Base-by-base conservation (phyloP, 2,329 filamentous ascomycete species). In the Venturia asperata region DNA sequence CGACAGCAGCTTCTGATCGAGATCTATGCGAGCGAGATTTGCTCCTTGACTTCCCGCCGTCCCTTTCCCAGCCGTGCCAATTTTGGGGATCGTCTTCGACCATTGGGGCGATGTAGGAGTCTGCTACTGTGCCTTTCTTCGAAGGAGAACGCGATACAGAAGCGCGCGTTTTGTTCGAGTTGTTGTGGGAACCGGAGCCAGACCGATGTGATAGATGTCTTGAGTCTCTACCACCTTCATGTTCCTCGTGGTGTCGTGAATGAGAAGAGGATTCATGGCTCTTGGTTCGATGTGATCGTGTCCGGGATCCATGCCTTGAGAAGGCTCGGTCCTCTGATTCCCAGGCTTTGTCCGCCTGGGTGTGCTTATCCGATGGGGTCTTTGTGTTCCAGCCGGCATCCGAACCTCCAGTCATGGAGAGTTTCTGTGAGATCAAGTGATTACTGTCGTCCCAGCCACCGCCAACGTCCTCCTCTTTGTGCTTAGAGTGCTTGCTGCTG, bases 61-160 rank as follows among this genome's bases (percentile, higher is more conserved):
- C 30, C 5, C 19, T n/a, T 11, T 30, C 42, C 62, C 62, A 63
- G 34, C 62, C 62, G 34, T 45, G 47, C 63, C 63, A 64, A 21
- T 42, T 52, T 21, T 37, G 15, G 19, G 63, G 63, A 11, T 52
- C 63, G n/a, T 64, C 63, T 64, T 64, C 63, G 34, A 64, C 63
- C 13, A 47, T 43, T 17, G 63, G 63, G n/a, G 63, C 34, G 19
- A 37, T 21, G 49, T 64, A 64, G 27, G 52, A 58, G 27, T 27
- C 30, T 34, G 34, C 47, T 27, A n/a, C 24, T 21, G 24, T 55
- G 19, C 37, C 52, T 39, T 58, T 56, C 43, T 63, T 58, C 19
- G 52, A 58, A 3, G 52, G 52, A 21, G 52, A 58, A 5, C 52
- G 52, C 10, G 52, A 58, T n/a, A 15, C 30, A n/a, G 52, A 58